Evolutionary conservation across 2,329 filamentous ascomycete genomes (phyloP).

Genomic region (Penicillium brasilianum): DNA sequence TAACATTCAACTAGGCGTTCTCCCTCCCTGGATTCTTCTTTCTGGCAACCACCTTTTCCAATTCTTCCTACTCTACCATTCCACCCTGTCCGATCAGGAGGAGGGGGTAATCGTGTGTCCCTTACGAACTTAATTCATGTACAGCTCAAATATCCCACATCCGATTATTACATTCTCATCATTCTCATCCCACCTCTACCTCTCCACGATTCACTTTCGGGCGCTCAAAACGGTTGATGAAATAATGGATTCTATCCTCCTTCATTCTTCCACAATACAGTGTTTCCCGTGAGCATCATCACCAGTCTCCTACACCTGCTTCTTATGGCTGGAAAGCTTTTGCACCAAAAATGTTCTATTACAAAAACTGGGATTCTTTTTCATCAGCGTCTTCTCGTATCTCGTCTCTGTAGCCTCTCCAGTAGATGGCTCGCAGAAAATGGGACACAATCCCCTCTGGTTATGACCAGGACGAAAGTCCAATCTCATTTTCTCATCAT

Average conservation of each 20-base stretch:
- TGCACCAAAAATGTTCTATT: constrained; percentile 18
- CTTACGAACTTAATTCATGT: constrained; percentile 40
- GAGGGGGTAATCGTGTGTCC: constrained; percentile 17
- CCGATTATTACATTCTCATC: not conserved
- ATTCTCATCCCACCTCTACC: not conserved
- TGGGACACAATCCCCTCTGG: not conserved
- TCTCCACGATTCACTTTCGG: constrained; percentile 19
- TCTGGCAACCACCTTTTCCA: constrained; percentile 22
- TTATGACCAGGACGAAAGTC: constrained; percentile 5
- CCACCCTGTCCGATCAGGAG: constrained; percentile 14
- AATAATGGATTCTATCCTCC: constrained; percentile 22
- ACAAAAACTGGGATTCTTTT: constrained; percentile 25
- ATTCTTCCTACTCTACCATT: not conserved
- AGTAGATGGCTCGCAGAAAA: constrained; percentile 21
- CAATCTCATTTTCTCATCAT: constrained; percentile 13
- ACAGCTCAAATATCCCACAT: constrained; percentile 34
- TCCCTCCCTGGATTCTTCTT: constrained; percentile 30
- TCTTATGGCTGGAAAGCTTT: not conserved
- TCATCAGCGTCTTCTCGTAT: constrained; percentile 26
- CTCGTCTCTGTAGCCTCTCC: constrained; percentile 13
- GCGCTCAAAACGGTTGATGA: constrained; percentile 25
- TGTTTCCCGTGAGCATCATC: not conserved
- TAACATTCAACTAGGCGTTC: constrained; percentile 40
- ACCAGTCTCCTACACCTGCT: not conserved
- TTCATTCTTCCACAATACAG: constrained; percentile 14